A percentile compares a stretch with the other conserved stretches of the same genome.
phyloP scores from a whole-genome alignment of 2,329 filamentous ascomycete species.

The Colletotrichum viniferum region DNA sequence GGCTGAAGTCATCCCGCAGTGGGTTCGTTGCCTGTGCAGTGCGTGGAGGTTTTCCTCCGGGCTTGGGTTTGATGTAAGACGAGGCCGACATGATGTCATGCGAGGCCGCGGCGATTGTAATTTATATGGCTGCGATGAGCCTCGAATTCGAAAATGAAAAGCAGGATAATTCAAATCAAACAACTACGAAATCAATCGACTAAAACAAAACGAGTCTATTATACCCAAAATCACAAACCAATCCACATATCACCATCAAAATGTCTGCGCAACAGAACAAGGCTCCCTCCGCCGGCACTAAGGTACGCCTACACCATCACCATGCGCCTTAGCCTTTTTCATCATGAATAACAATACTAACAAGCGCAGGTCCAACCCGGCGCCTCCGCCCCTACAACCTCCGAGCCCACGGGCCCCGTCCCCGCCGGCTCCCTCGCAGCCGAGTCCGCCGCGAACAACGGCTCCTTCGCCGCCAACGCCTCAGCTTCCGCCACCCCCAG shows the following conservation, averaged over 20 bases:
- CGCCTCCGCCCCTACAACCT: slow-evolving; percentile 50
- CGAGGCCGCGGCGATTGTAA: background rate
- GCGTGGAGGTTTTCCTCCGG: background rate
- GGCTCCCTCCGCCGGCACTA: slow-evolving; percentile 14
- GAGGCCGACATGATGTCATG: slow-evolving; percentile 17
- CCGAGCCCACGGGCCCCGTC: slow-evolving; percentile 69
- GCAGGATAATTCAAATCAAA: background rate
- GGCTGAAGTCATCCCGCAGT: slow-evolving; percentile 19
- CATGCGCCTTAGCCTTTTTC: too few relatives aligned
- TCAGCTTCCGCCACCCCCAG: slow-evolving; percentile 41
- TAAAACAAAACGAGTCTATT: background rate
- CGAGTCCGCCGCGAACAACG: slow-evolving; percentile 67
- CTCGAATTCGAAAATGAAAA: background rate
- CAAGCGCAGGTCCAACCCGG: slow-evolving; percentile 49
- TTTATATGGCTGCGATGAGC: background rate
- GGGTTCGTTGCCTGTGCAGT: background rate
- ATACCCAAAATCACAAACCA: background rate
- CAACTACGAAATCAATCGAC: background rate
- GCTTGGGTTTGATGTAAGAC: slow-evolving; percentile 8
- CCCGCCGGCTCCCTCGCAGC: slow-evolving; percentile 75
- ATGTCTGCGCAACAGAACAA: slow-evolving; percentile 2
- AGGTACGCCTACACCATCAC: background rate
- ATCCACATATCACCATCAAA: background rate
- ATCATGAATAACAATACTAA: slow-evolving; percentile 5
- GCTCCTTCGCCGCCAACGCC: slow-evolving; percentile 65